A percentile compares a stretch with the other conserved stretches of the same genome.
Evolutionary conservation across 345 rosid genomes (phyloP).

Genomic region (Brassica nigra): DNA sequence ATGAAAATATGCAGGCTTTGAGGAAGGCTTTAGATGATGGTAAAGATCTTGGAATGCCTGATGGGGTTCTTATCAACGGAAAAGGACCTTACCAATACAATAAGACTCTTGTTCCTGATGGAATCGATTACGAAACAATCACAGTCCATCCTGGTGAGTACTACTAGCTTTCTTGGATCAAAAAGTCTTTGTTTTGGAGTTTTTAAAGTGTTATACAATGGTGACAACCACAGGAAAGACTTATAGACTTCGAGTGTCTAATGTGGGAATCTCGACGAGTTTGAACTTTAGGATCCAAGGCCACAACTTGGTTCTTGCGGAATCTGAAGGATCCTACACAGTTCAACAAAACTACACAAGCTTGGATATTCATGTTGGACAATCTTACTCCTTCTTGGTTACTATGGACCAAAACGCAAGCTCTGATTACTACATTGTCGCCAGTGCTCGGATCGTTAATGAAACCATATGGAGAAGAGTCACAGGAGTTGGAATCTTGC

Average conservation of each 20-base stretch:
- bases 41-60: slow-evolving; percentile 90
- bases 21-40: slow-evolving; percentile 91
- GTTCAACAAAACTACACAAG: slow-evolving; percentile 98
- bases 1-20: slow-evolving; percentile 62
- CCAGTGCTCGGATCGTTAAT: slow-evolving; percentile 90
- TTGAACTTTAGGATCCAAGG: slow-evolving; percentile 96
- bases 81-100: slow-evolving; percentile 97
- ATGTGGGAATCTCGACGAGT: slow-evolving; percentile 93
- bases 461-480: slow-evolving; percentile 89
- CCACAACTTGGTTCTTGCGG: slow-evolving; percentile 88
- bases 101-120: slow-evolving; percentile 75
- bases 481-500: slow-evolving; percentile 93
- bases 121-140: slow-evolving; percentile 74
- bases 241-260: slow-evolving; percentile 86
- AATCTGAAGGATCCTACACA: slow-evolving; percentile 93
- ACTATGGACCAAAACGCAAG: slow-evolving; percentile 99
- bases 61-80: slow-evolving; percentile 96
- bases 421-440: slow-evolving; percentile 94
- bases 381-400: slow-evolving; percentile 84
- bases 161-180: background rate
- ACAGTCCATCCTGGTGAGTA: slow-evolving; percentile 88
- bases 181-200: background rate
- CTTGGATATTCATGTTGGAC: slow-evolving; percentile 97
- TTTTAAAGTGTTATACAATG: background rate
- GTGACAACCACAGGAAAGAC: slow-evolving; percentile 67